A percentile compares a stretch with the other conserved stretches of the same genome.
Evolutionary conservation across 2,329 filamentous ascomycete species (phyloP).

Genomic region (Sordariomycetes sp.): DNA sequence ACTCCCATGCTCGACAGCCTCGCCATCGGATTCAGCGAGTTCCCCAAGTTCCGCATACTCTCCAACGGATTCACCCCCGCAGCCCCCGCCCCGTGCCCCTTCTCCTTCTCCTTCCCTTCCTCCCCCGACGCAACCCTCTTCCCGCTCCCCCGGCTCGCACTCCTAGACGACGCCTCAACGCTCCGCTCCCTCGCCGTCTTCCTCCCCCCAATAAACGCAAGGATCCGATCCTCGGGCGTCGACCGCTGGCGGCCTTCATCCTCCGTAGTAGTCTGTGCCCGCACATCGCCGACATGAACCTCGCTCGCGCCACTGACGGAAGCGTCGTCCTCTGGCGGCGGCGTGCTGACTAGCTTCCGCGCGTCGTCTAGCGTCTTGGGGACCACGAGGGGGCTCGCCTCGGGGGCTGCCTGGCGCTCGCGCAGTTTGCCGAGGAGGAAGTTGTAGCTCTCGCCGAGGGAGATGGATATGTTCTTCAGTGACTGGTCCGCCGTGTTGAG

Average conservation of each 20-base stretch:
- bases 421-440: constrained; percentile 82
- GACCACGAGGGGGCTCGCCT: constrained; percentile 37
- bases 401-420: constrained; percentile 43
- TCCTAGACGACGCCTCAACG: constrained; percentile 26
- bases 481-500: constrained; percentile 83
- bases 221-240: constrained; percentile 45
- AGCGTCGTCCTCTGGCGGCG: constrained; percentile 46
- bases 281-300: background rate
- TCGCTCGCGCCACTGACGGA: constrained; percentile 45
- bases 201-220: constrained; percentile 59
- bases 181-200: constrained; percentile 52
- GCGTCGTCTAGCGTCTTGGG: constrained; percentile 92
- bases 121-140: constrained; percentile 18
- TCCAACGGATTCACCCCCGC: constrained; percentile 45
- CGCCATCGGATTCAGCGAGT: constrained; percentile 69
- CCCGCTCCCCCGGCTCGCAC: constrained; percentile 28
- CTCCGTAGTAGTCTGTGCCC: constrained; percentile 26
- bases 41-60: constrained; percentile 70
- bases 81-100: constrained; percentile 14
- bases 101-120: constrained; percentile 9
- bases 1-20: constrained; percentile 61
- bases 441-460: constrained; percentile 83
- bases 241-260: background rate
- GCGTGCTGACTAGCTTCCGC: constrained; percentile 70
- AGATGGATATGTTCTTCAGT: constrained; percentile 82